Conservation (phyloP, 768 basidiomycete genomes). For the Naganishia kalamii region DNA sequence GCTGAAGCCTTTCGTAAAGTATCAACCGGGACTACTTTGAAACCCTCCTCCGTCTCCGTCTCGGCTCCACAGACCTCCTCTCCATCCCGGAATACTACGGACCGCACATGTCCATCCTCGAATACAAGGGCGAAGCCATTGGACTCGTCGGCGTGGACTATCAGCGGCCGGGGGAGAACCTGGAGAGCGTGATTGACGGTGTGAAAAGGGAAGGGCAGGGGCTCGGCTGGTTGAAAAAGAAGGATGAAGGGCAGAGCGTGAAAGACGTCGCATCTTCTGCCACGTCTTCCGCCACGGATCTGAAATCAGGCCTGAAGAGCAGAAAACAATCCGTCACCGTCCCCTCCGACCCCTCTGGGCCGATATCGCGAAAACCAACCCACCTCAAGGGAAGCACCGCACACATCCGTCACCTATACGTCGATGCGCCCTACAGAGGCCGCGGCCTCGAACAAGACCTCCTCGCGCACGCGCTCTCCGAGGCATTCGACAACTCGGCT, state of each 20-base stretch:
- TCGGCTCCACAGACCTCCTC: constrained; percentile 32
- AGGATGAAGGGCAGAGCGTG: not conserved
- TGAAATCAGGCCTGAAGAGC: not conserved
- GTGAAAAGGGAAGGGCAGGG: constrained; percentile 23
- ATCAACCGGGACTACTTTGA: constrained; percentile 29
- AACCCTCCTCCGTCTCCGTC: constrained; percentile 22
- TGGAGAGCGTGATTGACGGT: constrained; percentile 29
- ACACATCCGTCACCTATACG: constrained; percentile 33
- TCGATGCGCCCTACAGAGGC: constrained; percentile 26
- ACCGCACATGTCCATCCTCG: constrained; percentile 17
- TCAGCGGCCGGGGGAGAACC: constrained; percentile 16
- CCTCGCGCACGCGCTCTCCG: not conserved
- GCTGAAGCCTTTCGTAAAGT: not conserved
- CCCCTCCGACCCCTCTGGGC: not conserved
- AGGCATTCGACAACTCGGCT: not conserved
- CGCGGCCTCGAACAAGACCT: not conserved
- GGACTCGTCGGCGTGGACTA: constrained; percentile 28
- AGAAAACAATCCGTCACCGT: not conserved
- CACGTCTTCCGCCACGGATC: not conserved
- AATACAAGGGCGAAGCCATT: constrained; percentile 25
- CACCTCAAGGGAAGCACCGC: constrained; percentile 16
- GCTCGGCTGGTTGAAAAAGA: constrained; percentile 6
- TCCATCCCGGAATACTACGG: constrained; percentile 25
- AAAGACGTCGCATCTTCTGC: not conserved
- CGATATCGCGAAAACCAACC: not conserved